A percentile compares a stretch with the other conserved stretches of the same genome.
phyloP scores from a whole-genome alignment of 805 yeast genomes.

The Candida pseudofarinosa region DNA sequence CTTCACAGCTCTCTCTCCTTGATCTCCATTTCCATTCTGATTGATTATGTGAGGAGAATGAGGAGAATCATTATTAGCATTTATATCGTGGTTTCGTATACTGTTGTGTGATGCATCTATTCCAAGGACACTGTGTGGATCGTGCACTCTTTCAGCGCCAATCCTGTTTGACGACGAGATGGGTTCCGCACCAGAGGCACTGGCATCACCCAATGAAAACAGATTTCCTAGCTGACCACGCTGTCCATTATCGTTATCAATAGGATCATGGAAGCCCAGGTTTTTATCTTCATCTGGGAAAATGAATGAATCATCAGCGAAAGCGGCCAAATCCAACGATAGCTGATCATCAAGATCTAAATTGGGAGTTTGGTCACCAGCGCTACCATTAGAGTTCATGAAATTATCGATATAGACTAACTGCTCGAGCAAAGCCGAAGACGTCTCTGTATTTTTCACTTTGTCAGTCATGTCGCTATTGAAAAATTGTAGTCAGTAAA shows the following conservation, averaged over 20 bases:
- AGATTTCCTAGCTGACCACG: not conserved
- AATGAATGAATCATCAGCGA: conserved; percentile 76
- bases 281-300: conserved; percentile 72
- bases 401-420: conserved; percentile 76
- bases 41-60: no score
- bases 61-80: no score
- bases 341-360: conserved; percentile 38
- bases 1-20: conserved; percentile 3
- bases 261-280: not conserved
- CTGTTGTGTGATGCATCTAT: not conserved
- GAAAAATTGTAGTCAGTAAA: not conserved
- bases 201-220: not conserved
- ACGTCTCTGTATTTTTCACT: conserved; percentile 13
- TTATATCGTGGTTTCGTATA: not conserved
- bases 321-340: conserved; percentile 64
- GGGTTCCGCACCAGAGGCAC: not conserved
- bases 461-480: not conserved
- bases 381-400: conserved; percentile 42
- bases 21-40: conserved; percentile 9
- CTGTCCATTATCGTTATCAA: not conserved
- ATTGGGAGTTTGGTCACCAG: conserved; percentile 35
- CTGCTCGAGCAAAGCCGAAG: conserved; percentile 61
- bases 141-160: not conserved
- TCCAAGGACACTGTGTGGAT: not conserved
- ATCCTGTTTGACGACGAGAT: not conserved